A percentile compares a stretch with the other conserved stretches of the same genome.
Conservation (phyloP, 2,329 filamentous ascomycete species). For the Paecilomyces fulvus region DNA sequence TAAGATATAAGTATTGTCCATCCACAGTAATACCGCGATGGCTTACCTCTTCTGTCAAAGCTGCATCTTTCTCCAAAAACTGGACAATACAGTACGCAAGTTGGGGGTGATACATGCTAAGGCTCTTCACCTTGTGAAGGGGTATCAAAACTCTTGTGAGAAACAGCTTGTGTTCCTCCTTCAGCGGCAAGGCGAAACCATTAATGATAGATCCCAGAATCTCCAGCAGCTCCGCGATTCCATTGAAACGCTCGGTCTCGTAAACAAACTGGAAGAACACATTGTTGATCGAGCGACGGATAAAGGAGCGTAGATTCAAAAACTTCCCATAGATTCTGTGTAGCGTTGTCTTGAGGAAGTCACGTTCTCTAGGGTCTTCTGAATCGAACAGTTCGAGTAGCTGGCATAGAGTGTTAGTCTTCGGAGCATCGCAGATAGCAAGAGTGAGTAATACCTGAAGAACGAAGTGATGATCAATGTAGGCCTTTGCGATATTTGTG, state of each 20-base stretch:
- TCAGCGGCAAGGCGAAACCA: conserved; percentile 89
- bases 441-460: conserved; percentile 50
- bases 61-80: conserved; percentile 95
- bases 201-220: conserved; percentile 99
- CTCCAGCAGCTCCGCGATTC: conserved; percentile 91
- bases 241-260: conserved; percentile 97
- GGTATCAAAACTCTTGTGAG: conserved; percentile 86
- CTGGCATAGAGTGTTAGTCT: conserved; percentile 31
- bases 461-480: conserved; percentile 97
- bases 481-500: conserved; percentile 97
- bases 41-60: conserved; percentile 85
- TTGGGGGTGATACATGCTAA: conserved; percentile 99
- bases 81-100: conserved; percentile 98
- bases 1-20: conserved; percentile 1
- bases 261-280: conserved; percentile 99
- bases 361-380: conserved; percentile 89
- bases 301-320: conserved; percentile 92
- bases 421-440: neutral
- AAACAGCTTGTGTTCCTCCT: conserved; percentile 98
- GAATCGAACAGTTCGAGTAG: conserved; percentile 97
- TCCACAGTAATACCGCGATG: neutral
- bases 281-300: conserved; percentile 97
- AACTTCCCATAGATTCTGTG: conserved; percentile 99
- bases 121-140: conserved; percentile 93
- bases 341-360: conserved; percentile 95